Evolutionary conservation across 2,329 filamentous ascomycete species (phyloP).

Genomic region (Aureobasidium vineae): DNA sequence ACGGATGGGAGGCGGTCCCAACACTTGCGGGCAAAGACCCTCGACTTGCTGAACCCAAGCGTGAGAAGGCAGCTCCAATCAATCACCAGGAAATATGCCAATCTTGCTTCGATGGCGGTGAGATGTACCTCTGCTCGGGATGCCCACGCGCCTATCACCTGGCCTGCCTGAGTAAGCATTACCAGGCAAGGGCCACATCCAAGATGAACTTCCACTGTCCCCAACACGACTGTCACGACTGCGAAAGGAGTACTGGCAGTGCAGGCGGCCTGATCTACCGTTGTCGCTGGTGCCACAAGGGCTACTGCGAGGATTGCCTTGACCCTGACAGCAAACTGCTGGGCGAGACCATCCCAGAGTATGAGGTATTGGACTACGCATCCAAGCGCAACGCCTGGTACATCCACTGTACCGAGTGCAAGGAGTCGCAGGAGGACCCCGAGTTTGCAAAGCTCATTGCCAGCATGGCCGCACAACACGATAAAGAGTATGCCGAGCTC

Average conservation of each 20-base stretch:
- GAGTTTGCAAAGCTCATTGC: background rate
- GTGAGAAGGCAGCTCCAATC: slow-evolving; percentile 50
- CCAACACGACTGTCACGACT: slow-evolving; percentile 56
- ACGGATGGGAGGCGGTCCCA: slow-evolving; percentile 57
- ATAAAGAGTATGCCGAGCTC: slow-evolving; percentile 2
- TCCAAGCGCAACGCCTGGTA: slow-evolving; percentile 50
- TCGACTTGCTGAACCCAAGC: slow-evolving; percentile 50
- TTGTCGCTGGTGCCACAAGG: slow-evolving; percentile 56
- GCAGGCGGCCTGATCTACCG: slow-evolving; percentile 52
- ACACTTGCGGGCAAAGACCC: slow-evolving; percentile 57
- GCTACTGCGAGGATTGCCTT: slow-evolving; percentile 60
- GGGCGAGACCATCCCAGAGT: slow-evolving; percentile 54
- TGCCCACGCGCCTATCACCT: slow-evolving; percentile 58
- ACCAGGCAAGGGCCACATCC: slow-evolving; percentile 45
- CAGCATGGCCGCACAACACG: background rate
- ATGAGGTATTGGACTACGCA: slow-evolving; percentile 50
- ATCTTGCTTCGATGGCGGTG: slow-evolving; percentile 51
- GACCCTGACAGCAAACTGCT: slow-evolving; percentile 52
- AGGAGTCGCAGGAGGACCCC: slow-evolving; percentile 39
- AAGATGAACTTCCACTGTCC: slow-evolving; percentile 52
- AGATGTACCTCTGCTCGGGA: slow-evolving; percentile 49
- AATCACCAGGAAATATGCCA: slow-evolving; percentile 55
- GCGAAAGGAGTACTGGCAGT: slow-evolving; percentile 52
- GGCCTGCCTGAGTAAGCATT: slow-evolving; percentile 48
- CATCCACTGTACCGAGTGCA: slow-evolving; percentile 52